Percentiles rank a stretch among this genome's conserved stretches.
These are phyloP conservation scores for Hericium coralloides DNA, from an alignment of 768 basidiomycete genomes.

Conservation along the genomic window DNA sequence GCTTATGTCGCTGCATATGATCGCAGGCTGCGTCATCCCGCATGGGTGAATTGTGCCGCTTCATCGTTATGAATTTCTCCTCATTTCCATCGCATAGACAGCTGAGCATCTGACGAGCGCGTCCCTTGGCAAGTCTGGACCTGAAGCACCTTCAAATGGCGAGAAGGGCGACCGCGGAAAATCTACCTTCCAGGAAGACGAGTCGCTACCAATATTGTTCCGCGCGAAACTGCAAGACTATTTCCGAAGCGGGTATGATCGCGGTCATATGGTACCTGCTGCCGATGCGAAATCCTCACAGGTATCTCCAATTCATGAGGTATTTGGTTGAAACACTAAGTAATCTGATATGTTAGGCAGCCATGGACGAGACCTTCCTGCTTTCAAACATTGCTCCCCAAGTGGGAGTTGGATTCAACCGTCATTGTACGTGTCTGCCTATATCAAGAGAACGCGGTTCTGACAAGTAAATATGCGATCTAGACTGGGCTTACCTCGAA, in stretches of 20 bases:
- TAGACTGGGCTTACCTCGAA: conserved; percentile 96
- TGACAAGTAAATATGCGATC: background rate
- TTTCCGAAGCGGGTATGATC: conserved; percentile 88
- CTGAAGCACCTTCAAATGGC: conserved; percentile 25
- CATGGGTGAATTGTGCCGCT: conserved; percentile 58
- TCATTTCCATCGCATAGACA: conserved; percentile 41
- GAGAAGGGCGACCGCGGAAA: conserved; percentile 59
- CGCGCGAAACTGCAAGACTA: conserved; percentile 84
- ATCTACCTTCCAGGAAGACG: conserved; percentile 80
- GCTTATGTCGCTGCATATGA: conserved; percentile 92
- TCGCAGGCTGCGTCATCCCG: conserved; percentile 79
- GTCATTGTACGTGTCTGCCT: conserved; percentile 58
- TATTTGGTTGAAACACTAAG: background rate
- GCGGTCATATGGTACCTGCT: conserved; percentile 98
- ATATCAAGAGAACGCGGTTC: background rate
- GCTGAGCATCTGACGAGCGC: conserved; percentile 89
- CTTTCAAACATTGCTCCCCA: conserved; percentile 96
- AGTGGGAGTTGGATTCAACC: conserved; percentile 94
- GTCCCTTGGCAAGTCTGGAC: conserved; percentile 47
- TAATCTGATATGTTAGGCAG: conserved; percentile 37
- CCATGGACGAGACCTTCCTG: conserved; percentile 96
- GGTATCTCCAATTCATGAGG: conserved; percentile 25
- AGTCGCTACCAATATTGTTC: conserved; percentile 64
- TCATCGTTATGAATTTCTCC: background rate
- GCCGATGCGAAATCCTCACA: conserved; percentile 92